Conservation (phyloP, 2,329 filamentous ascomycete genomes). For the Westerdykella ornata region DNA sequence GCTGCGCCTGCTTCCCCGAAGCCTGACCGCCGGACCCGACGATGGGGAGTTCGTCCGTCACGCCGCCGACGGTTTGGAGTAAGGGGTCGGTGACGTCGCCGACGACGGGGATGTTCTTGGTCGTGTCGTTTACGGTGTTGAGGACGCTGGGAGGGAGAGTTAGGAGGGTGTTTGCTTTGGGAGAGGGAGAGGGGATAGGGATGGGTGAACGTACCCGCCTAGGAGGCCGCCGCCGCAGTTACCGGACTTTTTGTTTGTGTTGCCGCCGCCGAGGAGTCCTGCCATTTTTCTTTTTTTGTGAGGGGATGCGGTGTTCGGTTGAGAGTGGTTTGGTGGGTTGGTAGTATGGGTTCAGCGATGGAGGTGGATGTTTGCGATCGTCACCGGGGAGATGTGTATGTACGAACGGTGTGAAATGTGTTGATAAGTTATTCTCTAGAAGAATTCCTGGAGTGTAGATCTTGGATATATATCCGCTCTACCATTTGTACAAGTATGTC, state of each 20-base stretch:
- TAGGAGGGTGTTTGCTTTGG: background rate
- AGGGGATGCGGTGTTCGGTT: too few relatives aligned
- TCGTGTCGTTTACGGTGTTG: constrained; percentile 12
- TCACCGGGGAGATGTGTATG: too few relatives aligned
- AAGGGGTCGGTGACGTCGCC: constrained; percentile 11
- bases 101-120: constrained; percentile 11
- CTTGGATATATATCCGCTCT: too few relatives aligned
- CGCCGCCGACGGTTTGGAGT: constrained; percentile 11
- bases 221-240: constrained; percentile 8
- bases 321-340: too few relatives aligned
- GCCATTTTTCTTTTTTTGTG: constrained; percentile 7
- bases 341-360: too few relatives aligned
- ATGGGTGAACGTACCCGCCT: constrained; percentile 7
- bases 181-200: background rate
- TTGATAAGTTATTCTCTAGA: too few relatives aligned
- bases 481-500: too few relatives aligned
- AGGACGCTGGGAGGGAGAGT: constrained; percentile 5
- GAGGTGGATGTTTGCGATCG: too few relatives aligned
- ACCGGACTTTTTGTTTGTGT: constrained; percentile 4
- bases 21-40: constrained; percentile 7
- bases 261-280: constrained; percentile 13
- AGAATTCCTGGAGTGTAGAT: too few relatives aligned
- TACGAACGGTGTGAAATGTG: too few relatives aligned
- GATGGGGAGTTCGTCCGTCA: constrained; percentile 11
- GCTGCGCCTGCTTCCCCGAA: constrained; percentile 1